phyloP scores from a whole-genome alignment of 345 rosid genomes.

The Euphorbia lathyris region DNA sequence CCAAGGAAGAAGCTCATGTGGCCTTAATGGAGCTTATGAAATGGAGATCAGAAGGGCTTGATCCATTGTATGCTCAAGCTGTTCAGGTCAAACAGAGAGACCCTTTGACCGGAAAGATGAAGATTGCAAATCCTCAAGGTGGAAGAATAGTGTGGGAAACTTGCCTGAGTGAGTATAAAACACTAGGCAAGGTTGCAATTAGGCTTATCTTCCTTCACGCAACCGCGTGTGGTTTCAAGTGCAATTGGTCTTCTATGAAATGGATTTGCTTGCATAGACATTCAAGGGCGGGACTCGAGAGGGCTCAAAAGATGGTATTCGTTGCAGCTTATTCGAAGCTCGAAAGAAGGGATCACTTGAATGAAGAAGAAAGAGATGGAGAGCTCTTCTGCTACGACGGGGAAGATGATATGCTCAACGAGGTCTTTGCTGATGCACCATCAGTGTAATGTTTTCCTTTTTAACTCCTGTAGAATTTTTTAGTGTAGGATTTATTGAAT shows the following conservation, averaged over 20 bases:
- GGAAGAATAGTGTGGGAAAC: slow-evolving; percentile 68
- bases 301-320: slow-evolving; percentile 53
- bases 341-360: slow-evolving; percentile 42
- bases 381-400: slow-evolving; percentile 34
- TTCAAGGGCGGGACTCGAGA: slow-evolving; percentile 40
- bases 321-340: slow-evolving; percentile 58
- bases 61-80: slow-evolving; percentile 58
- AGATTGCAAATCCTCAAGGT: slow-evolving; percentile 56
- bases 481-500: slow-evolving; percentile 34
- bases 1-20: slow-evolving; percentile 52
- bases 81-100: slow-evolving; percentile 56
- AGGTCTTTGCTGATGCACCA: slow-evolving; percentile 40
- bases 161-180: slow-evolving; percentile 50
- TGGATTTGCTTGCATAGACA: slow-evolving; percentile 38
- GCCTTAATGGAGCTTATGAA: slow-evolving; percentile 62
- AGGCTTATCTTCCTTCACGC: slow-evolving; percentile 59
- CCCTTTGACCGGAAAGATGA: slow-evolving; percentile 53
- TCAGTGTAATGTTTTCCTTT: slow-evolving; percentile 43
- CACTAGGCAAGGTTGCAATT: slow-evolving; percentile 49
- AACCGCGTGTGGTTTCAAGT: slow-evolving; percentile 46
- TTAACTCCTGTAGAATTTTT: slow-evolving; percentile 31
- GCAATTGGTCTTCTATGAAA: slow-evolving; percentile 44
- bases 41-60: slow-evolving; percentile 63
- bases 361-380: slow-evolving; percentile 51
- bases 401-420: slow-evolving; percentile 48